phyloP scores from a whole-genome alignment of 208 protist species.

The Blastocrithidia nonstop region DNA sequence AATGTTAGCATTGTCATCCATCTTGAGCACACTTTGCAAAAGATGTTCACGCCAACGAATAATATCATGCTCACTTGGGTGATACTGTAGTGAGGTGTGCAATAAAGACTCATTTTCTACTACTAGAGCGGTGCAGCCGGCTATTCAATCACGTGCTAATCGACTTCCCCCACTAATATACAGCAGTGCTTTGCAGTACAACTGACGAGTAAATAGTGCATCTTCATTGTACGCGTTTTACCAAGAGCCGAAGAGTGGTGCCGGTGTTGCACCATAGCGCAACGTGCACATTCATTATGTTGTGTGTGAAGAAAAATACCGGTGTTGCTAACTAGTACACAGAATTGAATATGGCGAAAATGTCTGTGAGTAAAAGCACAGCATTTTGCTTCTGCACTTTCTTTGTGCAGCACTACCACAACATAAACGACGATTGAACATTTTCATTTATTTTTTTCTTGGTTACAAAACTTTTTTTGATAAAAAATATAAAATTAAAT shows the following conservation, averaged over 20 bases:
- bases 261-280: conserved; percentile 27
- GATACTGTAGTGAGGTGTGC: conserved; percentile 50
- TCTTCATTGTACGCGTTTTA: conserved; percentile 12
- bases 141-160: conserved; percentile 62
- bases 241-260: conserved; percentile 30
- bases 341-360: too few relatives aligned
- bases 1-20: conserved; percentile 3
- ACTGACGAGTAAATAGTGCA: conserved; percentile 23
- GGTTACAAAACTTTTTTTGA: too few relatives aligned
- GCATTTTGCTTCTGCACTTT: too few relatives aligned
- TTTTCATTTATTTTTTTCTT: too few relatives aligned
- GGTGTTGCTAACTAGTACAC: too few relatives aligned
- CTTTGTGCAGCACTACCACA: too few relatives aligned
- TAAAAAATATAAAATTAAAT: too few relatives aligned
- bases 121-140: conserved; percentile 33
- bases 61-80: conserved; percentile 33
- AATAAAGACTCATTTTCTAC: conserved; percentile 29
- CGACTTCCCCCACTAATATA: conserved; percentile 45
- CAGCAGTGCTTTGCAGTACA: conserved; percentile 75
- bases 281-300: conserved; percentile 25
- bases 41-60: conserved; percentile 27
- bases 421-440: too few relatives aligned
- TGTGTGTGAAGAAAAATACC: conserved; percentile 19
- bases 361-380: too few relatives aligned
- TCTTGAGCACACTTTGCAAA: conserved; percentile 8